Percentiles rank a stretch among this genome's conserved stretches.
Evolutionary conservation across 1,284 basidiomycete species (phyloP).

Genomic region (Afroboletus lepidellus): DNA sequence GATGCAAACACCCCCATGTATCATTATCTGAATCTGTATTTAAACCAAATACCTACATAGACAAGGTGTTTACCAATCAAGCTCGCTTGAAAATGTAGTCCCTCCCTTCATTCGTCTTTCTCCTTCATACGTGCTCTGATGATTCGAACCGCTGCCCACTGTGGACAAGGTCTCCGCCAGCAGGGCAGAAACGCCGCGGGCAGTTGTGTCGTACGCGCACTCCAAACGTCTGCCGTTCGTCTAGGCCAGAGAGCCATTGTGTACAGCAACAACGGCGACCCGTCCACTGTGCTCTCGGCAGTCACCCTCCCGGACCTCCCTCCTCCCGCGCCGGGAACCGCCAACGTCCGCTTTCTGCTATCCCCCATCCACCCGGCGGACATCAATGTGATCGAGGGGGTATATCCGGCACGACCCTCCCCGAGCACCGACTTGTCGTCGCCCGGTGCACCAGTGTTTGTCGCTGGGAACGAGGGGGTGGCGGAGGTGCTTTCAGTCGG

Average conservation of each 20-base stretch:
- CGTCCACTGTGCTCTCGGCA: constrained; percentile 54
- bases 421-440: constrained; percentile 40
- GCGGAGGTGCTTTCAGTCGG: constrained; percentile 67
- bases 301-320: constrained; percentile 53
- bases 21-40: too few species aligned
- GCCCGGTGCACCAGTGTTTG: constrained; percentile 44
- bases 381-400: constrained; percentile 78
- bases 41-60: too few species aligned
- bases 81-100: too few species aligned
- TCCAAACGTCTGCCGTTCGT: constrained; percentile 20
- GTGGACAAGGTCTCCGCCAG: not conserved
- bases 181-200: not conserved
- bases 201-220: constrained; percentile 12
- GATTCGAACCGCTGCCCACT: constrained; percentile 1
- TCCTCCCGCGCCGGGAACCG: constrained; percentile 50
- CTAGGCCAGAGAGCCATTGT: constrained; percentile 59
- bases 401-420: constrained; percentile 69
- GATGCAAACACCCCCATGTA: too few species aligned
- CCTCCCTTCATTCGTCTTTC: too few species aligned
- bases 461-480: constrained; percentile 80
- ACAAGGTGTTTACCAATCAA: too few species aligned
- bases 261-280: constrained; percentile 60
- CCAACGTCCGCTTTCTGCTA: constrained; percentile 71
- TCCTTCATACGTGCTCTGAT: too few species aligned
- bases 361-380: constrained; percentile 82